Evolutionary conservation across 169 alveolate species (phyloP), one percentile per base, ranked within the genome.

Genomic region (Cryptosporidium xiaoi): DNA sequence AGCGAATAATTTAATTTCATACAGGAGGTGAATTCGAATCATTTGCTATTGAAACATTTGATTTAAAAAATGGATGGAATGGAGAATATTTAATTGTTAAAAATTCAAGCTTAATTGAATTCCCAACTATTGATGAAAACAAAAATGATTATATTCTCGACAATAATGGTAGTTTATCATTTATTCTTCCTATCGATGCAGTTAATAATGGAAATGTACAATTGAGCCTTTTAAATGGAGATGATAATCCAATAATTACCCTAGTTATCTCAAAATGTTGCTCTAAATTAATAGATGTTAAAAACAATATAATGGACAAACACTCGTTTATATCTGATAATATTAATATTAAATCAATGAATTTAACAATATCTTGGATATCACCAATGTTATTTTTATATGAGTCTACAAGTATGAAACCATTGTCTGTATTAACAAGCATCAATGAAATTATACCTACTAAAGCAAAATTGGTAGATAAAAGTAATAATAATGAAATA

Each of bases 261-360:
- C 15, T 69, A 64, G 83, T 24, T 10, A 3, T 69, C 3, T 16
- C 27, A 7, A 69, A 69, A 33, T 69, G 83, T 50, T 69, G 67
- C n/a, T 50, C 67, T 6, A 69, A 69, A 69, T 44, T 69, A 1
- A 2, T 31, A 10, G 83, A 69, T 18, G 24, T n/a, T 1, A 69
- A 5, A 0, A 69, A 69, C 10, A 51, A 53, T 7, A 53, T 15
- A 10, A 51, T 51, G 18, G 83, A 69, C 44, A 69, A 34, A 33
- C 51, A 51, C 31, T 31, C 27, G 31, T 69, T 31, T 33, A 50
- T 66, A 53, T 44, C 34, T 5, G 36, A 69, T 29, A 51, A 51
- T 3, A 10, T 40, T n/a, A 0, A 12, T 48, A 13, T 15, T 20
- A 10, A 12, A 1, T 13, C 6, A n/a, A 1, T 53, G 27, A 33